Percentiles rank a stretch among this genome's conserved stretches.
Conservation (phyloP, 2,329 filamentous ascomycete genomes). For the Cordyceps sp. region DNA sequence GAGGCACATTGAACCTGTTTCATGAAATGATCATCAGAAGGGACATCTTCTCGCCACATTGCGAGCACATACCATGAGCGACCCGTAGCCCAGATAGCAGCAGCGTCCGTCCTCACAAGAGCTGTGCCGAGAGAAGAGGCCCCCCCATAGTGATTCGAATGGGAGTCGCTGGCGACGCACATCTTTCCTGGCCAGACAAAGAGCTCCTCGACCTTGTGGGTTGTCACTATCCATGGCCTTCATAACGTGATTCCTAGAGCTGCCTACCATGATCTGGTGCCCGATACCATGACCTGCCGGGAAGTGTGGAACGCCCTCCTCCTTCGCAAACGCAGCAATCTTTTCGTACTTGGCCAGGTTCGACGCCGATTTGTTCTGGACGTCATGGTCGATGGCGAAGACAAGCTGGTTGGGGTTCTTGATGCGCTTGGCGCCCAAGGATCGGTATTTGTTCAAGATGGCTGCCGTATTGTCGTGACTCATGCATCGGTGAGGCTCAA, state of each 20-base stretch:
- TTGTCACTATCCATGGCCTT: too few species aligned
- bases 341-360: slow-evolving; percentile 72
- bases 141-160: slow-evolving; percentile 73
- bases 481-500: slow-evolving; percentile 62
- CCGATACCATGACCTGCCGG: slow-evolving; percentile 68
- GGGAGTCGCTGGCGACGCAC: slow-evolving; percentile 66
- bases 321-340: slow-evolving; percentile 67
- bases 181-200: too few species aligned
- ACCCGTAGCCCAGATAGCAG: slow-evolving; percentile 69
- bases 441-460: slow-evolving; percentile 59
- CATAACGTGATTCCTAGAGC: too few species aligned
- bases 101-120: slow-evolving; percentile 76
- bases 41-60: too few species aligned
- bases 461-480: slow-evolving; percentile 77
- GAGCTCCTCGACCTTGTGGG: too few species aligned
- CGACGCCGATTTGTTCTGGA: slow-evolving; percentile 62
- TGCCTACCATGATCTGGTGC: slow-evolving; percentile 85
- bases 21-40: too few species aligned
- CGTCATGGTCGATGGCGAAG: slow-evolving; percentile 75
- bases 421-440: slow-evolving; percentile 58
- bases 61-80: slow-evolving; percentile 78
- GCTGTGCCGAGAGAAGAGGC: slow-evolving; percentile 63
- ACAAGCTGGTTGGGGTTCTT: slow-evolving; percentile 59
- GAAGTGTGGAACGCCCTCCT: slow-evolving; percentile 65
- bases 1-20: too few species aligned